Evolutionary conservation across 768 basidiomycete genomes (phyloP), one percentile per base, ranked within the genome.

Genomic region (Lactarius deliciosus): DNA sequence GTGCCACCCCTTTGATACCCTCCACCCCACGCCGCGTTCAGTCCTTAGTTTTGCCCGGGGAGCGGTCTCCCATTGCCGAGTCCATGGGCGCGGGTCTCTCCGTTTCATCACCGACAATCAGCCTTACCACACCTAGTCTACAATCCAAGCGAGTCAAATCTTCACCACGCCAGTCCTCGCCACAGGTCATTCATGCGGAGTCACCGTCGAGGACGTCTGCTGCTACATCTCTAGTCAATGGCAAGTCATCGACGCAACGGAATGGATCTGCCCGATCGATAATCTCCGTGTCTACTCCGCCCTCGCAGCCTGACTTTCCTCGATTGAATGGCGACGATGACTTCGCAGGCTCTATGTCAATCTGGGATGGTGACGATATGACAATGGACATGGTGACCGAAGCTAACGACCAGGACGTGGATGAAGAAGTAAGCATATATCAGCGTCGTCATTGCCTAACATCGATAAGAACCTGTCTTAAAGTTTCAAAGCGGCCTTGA

Each of bases 381-480:
- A 85, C 83, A 22, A 76, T 90, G 69, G 91, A 92, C 71, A 86
- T 92, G 84, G 74, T 89, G 59, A 92, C 88, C 30, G 75, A 81
- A 41, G 73, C 76, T 22, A 75, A 76, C 13, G 89, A 89, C 65
- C 85, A 85, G 7, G 81, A 86, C 30, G 82, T 88, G 2, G 88
- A 92, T 70, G 91, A 92, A 71, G 91, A 92, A 73, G 89, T 87
- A 40, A 54, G 73, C 67, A 36, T 3, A 36, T 16, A 2, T 61
- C 61, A 28, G 15, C 61, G 32, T 28, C 56, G 30, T 47, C 18
- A 55, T 66, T 34, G 32, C 54, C 40, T 55, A 32, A 18, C 40
- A 47, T 59, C 64, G 34, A 68, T 57, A 16, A 56, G 15, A 25
- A 53, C 32, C 22, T 45, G 25, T 57, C 47, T 41, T 60, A 28